phyloP scores from a whole-genome alignment of 345 rosid species.

The Camelina hispida region DNA sequence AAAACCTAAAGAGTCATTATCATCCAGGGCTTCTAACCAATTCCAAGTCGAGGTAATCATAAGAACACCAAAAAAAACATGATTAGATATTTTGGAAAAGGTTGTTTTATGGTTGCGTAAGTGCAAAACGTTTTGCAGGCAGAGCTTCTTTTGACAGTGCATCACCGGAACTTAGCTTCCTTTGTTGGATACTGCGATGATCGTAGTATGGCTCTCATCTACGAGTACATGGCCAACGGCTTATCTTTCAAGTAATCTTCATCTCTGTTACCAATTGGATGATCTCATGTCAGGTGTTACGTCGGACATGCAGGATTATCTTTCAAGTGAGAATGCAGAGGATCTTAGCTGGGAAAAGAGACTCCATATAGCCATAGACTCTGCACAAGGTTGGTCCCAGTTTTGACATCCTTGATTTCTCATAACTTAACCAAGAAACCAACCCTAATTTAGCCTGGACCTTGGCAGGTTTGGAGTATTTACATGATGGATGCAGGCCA shows the following conservation, averaged over 20 bases:
- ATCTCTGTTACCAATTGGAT: background rate
- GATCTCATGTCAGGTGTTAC: background rate
- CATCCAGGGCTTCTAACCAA: constrained; percentile 39
- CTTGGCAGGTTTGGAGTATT: constrained; percentile 35
- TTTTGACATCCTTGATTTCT: background rate
- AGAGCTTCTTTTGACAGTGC: constrained; percentile 49
- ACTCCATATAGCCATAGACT: constrained; percentile 53
- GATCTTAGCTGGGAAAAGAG: constrained; percentile 55
- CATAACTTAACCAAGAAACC: too few species aligned
- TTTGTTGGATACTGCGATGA: constrained; percentile 54
- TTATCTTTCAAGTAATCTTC: constrained; percentile 39
- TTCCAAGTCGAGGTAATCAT: constrained; percentile 53
- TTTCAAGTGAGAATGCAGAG: constrained; percentile 12
- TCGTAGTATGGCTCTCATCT: constrained; percentile 46
- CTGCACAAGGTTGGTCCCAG: constrained; percentile 56
- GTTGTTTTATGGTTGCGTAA: background rate
- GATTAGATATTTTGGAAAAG: background rate
- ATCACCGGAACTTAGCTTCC: constrained; percentile 51
- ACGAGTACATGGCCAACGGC: constrained; percentile 60
- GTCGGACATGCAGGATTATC: constrained; percentile 32
- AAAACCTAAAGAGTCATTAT: constrained; percentile 15
- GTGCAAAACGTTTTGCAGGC: constrained; percentile 45
- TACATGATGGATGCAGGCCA: constrained; percentile 39
- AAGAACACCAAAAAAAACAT: background rate
- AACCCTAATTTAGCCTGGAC: too few species aligned